phyloP scores from a whole-genome alignment of 768 basidiomycete species.

The Collybia sp. region DNA sequence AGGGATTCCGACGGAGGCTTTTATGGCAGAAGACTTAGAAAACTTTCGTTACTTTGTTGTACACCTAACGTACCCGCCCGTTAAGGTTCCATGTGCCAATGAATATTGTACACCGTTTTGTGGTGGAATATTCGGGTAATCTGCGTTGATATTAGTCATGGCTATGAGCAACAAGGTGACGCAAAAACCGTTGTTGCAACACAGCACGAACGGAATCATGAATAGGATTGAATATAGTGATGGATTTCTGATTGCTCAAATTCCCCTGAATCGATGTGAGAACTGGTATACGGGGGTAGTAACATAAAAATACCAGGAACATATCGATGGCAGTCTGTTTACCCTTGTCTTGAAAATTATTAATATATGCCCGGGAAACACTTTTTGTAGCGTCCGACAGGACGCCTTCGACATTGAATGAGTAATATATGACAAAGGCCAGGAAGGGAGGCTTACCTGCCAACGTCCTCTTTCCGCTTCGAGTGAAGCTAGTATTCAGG shows the following conservation, averaged over 20 bases:
- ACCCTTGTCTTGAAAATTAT: slow-evolving; percentile 93
- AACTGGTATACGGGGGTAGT: not conserved
- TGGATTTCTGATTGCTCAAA: slow-evolving; percentile 79
- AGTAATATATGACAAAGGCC: slow-evolving; percentile 4
- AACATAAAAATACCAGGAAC: slow-evolving; percentile 64
- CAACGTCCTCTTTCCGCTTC: slow-evolving; percentile 90
- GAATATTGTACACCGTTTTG: slow-evolving; percentile 69
- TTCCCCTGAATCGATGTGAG: slow-evolving; percentile 68
- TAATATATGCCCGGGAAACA: slow-evolving; percentile 93
- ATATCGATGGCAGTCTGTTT: slow-evolving; percentile 96
- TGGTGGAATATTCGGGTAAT: slow-evolving; percentile 78
- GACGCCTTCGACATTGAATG: slow-evolving; percentile 48
- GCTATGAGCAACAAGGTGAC: not conserved
- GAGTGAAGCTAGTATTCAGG: slow-evolving; percentile 92
- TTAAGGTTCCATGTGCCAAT: slow-evolving; percentile 96
- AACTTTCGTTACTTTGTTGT: not conserved
- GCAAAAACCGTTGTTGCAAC: slow-evolving; percentile 59
- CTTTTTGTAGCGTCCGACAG: slow-evolving; percentile 97
- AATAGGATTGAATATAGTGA: slow-evolving; percentile 91
- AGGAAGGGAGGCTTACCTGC: slow-evolving; percentile 47
- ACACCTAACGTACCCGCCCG: slow-evolving; percentile 56
- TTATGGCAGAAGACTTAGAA: slow-evolving; percentile 1
- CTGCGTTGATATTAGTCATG: slow-evolving; percentile 30
- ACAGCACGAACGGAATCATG: slow-evolving; percentile 80
- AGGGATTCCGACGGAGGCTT: slow-evolving; percentile 79